A percentile compares a stretch with the other conserved stretches of the same genome.
phyloP scores from a whole-genome alignment of 352 stramenopile genomes.

The Globisporangium canariense region DNA sequence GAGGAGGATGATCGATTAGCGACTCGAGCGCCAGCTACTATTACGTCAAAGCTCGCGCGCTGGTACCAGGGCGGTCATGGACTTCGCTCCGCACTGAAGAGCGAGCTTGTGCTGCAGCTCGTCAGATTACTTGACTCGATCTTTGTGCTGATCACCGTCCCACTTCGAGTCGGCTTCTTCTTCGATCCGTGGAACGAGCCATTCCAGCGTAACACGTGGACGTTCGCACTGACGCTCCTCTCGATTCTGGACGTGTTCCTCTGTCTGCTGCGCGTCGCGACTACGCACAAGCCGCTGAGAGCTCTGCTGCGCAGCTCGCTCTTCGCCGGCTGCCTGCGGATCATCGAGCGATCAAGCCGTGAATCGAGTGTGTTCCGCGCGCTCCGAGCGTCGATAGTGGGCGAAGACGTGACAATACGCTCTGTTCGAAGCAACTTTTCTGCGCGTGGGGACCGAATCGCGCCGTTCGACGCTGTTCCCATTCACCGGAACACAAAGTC shows the following conservation, averaged over 20 bases:
- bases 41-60: background rate
- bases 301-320: constrained; percentile 3
- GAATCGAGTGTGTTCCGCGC: constrained; percentile 12
- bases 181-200: constrained; percentile 36
- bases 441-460: constrained; percentile 13
- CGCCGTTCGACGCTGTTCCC: constrained; percentile 14
- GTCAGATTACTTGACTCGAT: constrained; percentile 26
- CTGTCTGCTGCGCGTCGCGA: constrained; percentile 10
- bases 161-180: constrained; percentile 36
- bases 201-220: constrained; percentile 17
- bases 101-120: background rate
- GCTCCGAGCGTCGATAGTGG: constrained; percentile 3
- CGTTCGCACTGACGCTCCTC: constrained; percentile 22
- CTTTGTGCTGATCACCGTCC: constrained; percentile 28
- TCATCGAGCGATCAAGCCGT: constrained; percentile 1
- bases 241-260: constrained; percentile 21
- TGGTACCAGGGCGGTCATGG: background rate
- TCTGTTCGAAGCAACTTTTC: constrained; percentile 17
- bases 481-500: constrained; percentile 6
- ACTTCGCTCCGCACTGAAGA: background rate
- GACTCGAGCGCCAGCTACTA: background rate
- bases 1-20: background rate
- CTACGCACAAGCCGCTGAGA: background rate
- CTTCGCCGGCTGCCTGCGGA: background rate
- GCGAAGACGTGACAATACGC: constrained; percentile 3